Percentiles rank a stretch among this genome's conserved stretches.
Evolutionary conservation across 352 stramenopile genomes (phyloP).

Genomic region (Aphanomyces euteiches): DNA sequence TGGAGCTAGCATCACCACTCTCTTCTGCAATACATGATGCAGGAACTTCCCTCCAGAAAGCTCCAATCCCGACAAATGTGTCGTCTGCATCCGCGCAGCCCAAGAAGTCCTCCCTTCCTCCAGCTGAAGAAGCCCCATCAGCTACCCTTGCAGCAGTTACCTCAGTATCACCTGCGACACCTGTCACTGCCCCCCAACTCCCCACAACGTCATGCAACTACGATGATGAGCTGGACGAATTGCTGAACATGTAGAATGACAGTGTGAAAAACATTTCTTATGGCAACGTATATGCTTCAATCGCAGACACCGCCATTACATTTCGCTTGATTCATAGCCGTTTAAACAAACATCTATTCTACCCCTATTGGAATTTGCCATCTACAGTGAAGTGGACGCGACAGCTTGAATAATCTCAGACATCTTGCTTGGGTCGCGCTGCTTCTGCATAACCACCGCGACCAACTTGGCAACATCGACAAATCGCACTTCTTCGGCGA

Average conservation of each 20-base stretch:
- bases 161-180: no score
- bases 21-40: no score
- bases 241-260: slow-evolving; percentile 28
- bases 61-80: no score
- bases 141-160: no score
- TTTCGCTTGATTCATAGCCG: background rate
- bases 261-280: background rate
- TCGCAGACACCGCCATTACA: slow-evolving; percentile 13
- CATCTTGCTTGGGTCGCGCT: slow-evolving; percentile 27
- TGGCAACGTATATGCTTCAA: slow-evolving; percentile 1
- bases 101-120: no score
- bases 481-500: slow-evolving; percentile 68
- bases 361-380: background rate
- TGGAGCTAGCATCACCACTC: no score
- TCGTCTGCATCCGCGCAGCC: no score
- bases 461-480: slow-evolving; percentile 29
- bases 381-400: slow-evolving; percentile 26
- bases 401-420: slow-evolving; percentile 22
- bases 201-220: background rate
- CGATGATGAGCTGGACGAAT: slow-evolving; percentile 29
- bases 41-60: no score
- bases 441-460: slow-evolving; percentile 18
- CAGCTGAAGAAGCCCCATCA: no score
- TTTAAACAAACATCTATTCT: slow-evolving; percentile 18
- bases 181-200: no score